Evolutionary conservation across 768 basidiomycete genomes (phyloP).

Genomic region (Podaxis sp.): DNA sequence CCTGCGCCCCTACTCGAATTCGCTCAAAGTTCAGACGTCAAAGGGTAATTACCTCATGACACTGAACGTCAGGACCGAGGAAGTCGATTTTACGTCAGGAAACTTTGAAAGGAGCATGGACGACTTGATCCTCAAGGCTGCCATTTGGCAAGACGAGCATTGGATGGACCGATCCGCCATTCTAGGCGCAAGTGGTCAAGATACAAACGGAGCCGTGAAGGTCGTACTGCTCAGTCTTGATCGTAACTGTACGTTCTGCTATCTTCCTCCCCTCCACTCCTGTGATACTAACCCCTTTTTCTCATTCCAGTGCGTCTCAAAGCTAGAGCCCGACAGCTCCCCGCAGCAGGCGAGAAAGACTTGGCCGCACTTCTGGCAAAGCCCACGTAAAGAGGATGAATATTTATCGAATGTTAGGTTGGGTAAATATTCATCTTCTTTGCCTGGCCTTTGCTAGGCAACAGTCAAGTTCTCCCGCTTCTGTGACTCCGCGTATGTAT

Average conservation of each 20-base stretch:
- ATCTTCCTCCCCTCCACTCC: slow-evolving; percentile 9
- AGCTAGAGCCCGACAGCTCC: slow-evolving; percentile 81
- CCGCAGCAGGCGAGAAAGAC: slow-evolving; percentile 85
- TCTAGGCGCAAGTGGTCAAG: slow-evolving; percentile 47
- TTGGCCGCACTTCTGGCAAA: slow-evolving; percentile 64
- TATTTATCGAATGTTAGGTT: too few species aligned
- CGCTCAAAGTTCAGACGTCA: slow-evolving; percentile 93
- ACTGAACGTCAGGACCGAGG: slow-evolving; percentile 80
- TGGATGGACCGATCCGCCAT: slow-evolving; percentile 84
- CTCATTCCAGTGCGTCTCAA: slow-evolving; percentile 75
- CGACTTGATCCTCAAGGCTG: slow-evolving; percentile 90
- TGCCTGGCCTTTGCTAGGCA: neutral
- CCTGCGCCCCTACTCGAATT: slow-evolving; percentile 69
- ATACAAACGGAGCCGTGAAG: slow-evolving; percentile 58
- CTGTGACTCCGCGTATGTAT: neutral
- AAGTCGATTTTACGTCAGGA: slow-evolving; percentile 65
- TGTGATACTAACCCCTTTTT: slow-evolving; percentile 16
- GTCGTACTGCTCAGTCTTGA: slow-evolving; percentile 91
- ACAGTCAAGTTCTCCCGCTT: neutral
- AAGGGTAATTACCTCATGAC: slow-evolving; percentile 91
- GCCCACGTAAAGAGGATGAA: slow-evolving; percentile 22
- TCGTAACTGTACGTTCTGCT: slow-evolving; percentile 71
- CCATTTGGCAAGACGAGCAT: slow-evolving; percentile 91
- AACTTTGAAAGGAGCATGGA: slow-evolving; percentile 81
- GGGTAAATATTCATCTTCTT: neutral